Percentiles rank a stretch among this genome's conserved stretches.
These are phyloP conservation scores for Aspergillus luchuensis DNA, from an alignment of 2,329 filamentous ascomycete species.

Conservation along the genomic window DNA sequence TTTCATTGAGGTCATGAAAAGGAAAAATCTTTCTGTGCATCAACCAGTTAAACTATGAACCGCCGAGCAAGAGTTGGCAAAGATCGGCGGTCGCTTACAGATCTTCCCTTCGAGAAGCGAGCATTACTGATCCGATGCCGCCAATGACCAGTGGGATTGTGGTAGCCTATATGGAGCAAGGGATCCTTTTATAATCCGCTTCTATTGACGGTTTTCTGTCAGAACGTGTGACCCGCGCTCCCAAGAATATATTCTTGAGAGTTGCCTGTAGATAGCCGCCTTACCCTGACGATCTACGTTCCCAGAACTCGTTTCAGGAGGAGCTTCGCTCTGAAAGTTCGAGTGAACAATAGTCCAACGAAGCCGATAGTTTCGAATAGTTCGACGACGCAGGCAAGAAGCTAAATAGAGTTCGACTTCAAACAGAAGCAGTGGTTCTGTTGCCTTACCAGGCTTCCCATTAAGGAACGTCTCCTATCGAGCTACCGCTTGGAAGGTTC, in stretches of 20 bases:
- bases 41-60: no score
- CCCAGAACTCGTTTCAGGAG: neutral
- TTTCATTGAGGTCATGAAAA: neutral
- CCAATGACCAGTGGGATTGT: neutral
- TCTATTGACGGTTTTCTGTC: neutral
- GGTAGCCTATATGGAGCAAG: neutral
- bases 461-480: neutral
- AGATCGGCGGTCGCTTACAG: slow-evolving; percentile 8
- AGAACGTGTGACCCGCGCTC: neutral
- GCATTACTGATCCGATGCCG: neutral
- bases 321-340: neutral
- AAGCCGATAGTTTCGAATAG: neutral
- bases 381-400: neutral
- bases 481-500: neutral
- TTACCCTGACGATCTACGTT: neutral
- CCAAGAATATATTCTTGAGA: neutral
- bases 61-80: neutral
- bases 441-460: neutral
- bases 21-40: neutral
- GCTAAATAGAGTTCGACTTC: slow-evolving; percentile 10
- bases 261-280: neutral
- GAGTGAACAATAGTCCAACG: neutral
- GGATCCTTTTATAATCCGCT: neutral
- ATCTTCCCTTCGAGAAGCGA: neutral
- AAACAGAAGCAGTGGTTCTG: neutral